Base-by-base conservation (phyloP, 2,329 filamentous ascomycete genomes). In the Coniochaeta prunicola region DNA sequence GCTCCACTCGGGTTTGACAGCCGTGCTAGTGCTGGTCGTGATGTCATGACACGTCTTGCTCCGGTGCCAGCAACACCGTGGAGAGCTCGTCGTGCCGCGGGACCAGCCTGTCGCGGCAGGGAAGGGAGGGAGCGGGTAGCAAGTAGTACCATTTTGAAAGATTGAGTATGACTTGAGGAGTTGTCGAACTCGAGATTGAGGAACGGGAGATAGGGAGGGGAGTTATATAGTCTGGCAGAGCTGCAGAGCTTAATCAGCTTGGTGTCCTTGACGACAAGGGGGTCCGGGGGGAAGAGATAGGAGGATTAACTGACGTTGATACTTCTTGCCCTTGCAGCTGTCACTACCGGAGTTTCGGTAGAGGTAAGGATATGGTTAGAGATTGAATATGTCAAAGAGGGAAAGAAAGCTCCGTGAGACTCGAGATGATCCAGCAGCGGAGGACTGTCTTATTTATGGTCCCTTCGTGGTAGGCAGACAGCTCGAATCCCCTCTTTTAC, bases 91-190 rank as follows among this genome's bases (percentile, higher is more conserved):
- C 30, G 21, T 36, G 59, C 59, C 61, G 48, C 63, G 59, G 48
- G 58, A 60, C 61, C 64, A 62, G 30, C 60, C 58, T 45, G 64
- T 55, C 53, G 53, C 28, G 53, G 60, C 45, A 61, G 33, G 55
- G 62, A 58, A 59, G 62, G 61, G 54, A 62, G 60, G 26, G 62
- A 61, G 57, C 62, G 64, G 54, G 62, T 59, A 24, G 62, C 26
- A 59, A 61, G 58, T 6, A 58, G 48, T 66, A 66, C 64, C 64
- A 66, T 66, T 59, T 65, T 66, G 62, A 60, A 59, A 55, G 28
- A 50, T 40, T 40, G 5, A 40, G 13, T 50, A 12, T 50, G 24
- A 24, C 19, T 26, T 45, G 24, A 8, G 13, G 12, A 45, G 45
- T 50, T 30, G 24, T 17, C n/a, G 21, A 50, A 17, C 45, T 50